Percentiles rank a stretch among this genome's conserved stretches.
Conservation (phyloP, 108 stramenopile genomes). For the Skeletonema grethae region DNA sequence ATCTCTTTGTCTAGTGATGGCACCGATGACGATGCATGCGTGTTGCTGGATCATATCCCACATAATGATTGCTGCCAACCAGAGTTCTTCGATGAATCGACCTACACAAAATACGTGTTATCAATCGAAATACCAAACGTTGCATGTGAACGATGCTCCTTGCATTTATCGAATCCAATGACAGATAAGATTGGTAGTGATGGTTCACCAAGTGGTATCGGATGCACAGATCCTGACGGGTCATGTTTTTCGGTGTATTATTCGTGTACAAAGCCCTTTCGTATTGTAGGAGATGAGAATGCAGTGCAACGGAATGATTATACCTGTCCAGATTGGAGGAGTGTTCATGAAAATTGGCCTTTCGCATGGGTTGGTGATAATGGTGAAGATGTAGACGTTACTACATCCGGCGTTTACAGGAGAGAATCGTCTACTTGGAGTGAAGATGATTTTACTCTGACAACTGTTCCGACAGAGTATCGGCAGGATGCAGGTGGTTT, state of each 20-base stretch:
- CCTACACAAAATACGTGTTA: conserved; percentile 47
- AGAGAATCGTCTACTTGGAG: conserved; percentile 45
- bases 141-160: conserved; percentile 46
- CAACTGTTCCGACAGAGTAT: conserved; percentile 21
- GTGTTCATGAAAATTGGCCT: conserved; percentile 23
- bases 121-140: conserved; percentile 53
- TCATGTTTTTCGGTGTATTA: conserved; percentile 50
- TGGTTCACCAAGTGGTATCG: conserved; percentile 27
- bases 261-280: conserved; percentile 45
- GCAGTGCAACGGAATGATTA: conserved; percentile 39
- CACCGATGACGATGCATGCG: conserved; percentile 36
- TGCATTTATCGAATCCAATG: conserved; percentile 52
- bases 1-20: conserved; percentile 41
- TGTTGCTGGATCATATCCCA: conserved; percentile 54
- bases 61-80: conserved; percentile 52
- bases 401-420: conserved; percentile 30
- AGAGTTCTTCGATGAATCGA: conserved; percentile 16
- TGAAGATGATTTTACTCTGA: conserved; percentile 34
- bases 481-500: conserved; percentile 31
- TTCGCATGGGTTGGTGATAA: conserved; percentile 25
- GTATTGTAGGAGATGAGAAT: conserved; percentile 29
- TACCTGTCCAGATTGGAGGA: conserved; percentile 11
- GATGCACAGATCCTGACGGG: conserved; percentile 41
- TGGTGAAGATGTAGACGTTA: conserved; percentile 28
- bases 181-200: conserved; percentile 42